Conservation (phyloP, 2,329 filamentous ascomycete species). For the Trichoderma sp. region DNA sequence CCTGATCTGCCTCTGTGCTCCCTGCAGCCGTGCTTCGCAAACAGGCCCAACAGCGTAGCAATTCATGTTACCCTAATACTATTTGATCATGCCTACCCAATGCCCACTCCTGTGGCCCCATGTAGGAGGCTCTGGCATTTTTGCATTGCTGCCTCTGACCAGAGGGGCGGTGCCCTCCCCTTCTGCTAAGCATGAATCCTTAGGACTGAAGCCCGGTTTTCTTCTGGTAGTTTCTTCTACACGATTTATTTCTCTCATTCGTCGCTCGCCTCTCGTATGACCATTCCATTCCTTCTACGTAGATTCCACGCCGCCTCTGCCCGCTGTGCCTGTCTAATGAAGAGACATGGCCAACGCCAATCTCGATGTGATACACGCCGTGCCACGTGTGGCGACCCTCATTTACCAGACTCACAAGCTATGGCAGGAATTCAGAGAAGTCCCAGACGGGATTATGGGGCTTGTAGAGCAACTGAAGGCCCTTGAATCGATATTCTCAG, state of each 20-base stretch:
- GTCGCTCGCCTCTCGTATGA: background rate
- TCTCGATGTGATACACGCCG: slow-evolving; percentile 27
- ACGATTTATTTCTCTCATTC: background rate
- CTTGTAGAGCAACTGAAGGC: slow-evolving; percentile 24
- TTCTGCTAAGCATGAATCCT: background rate
- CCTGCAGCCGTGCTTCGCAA: background rate
- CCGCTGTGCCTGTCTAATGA: background rate
- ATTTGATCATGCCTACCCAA: background rate
- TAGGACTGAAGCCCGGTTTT: background rate
- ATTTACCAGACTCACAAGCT: slow-evolving; percentile 24
- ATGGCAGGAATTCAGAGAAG: slow-evolving; percentile 27
- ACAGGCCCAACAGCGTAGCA: background rate
- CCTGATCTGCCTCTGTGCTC: background rate
- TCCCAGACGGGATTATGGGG: slow-evolving; percentile 24
- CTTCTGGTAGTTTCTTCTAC: background rate
- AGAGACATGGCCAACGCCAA: slow-evolving; percentile 22
- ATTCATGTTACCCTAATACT: background rate
- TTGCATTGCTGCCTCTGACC: background rate
- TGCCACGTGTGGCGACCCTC: slow-evolving; percentile 24
- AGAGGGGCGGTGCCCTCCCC: slow-evolving; percentile 5
- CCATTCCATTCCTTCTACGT: background rate
- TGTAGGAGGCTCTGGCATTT: slow-evolving; percentile 7
- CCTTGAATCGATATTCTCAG: slow-evolving; percentile 21
- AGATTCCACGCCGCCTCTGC: background rate
- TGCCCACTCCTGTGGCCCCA: background rate